These are phyloP conservation scores for Sporothrix globosa DNA, from an alignment of 2,329 filamentous ascomycete genomes.

Conservation along the genomic window DNA sequence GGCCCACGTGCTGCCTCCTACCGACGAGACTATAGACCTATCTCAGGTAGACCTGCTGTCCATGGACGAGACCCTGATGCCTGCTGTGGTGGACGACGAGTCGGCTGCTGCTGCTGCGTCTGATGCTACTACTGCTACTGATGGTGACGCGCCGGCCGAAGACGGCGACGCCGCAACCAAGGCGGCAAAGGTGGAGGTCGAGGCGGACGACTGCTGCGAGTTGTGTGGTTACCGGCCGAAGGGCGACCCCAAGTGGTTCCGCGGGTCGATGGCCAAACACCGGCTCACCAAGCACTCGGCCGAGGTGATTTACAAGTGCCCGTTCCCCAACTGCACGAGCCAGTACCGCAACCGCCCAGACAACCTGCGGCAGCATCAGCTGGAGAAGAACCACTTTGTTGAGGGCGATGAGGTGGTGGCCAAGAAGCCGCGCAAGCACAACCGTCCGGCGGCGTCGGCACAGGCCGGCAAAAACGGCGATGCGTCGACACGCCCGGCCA, in stretches of 20 bases:
- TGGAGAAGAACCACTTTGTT: constrained; percentile 60
- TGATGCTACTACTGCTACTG: neutral
- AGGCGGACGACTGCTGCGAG: constrained; percentile 53
- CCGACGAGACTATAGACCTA: neutral
- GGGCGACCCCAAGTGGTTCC: constrained; percentile 62
- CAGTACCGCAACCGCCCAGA: constrained; percentile 60
- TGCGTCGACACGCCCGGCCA: constrained; percentile 48
- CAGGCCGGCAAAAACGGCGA: constrained; percentile 38
- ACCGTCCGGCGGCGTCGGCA: neutral
- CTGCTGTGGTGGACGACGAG: neutral
- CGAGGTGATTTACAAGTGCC: constrained; percentile 57
- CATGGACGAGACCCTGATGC: neutral
- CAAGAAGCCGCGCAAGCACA: constrained; percentile 33
- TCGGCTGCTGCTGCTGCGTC: neutral
- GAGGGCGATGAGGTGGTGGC: constrained; percentile 46
- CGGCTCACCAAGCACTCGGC: constrained; percentile 58
- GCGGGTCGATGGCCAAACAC: constrained; percentile 62
- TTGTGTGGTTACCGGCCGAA: constrained; percentile 60
- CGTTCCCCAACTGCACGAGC: constrained; percentile 57
- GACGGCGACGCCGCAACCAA: constrained; percentile 14
- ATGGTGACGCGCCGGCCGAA: neutral
- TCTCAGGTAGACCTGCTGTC: neutral
- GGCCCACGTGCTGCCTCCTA: neutral
- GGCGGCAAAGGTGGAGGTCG: constrained; percentile 37
- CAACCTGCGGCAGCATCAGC: constrained; percentile 60